phyloP scores from a whole-genome alignment of 805 yeast species.

The Metschnikowia kunwiensis region DNA sequence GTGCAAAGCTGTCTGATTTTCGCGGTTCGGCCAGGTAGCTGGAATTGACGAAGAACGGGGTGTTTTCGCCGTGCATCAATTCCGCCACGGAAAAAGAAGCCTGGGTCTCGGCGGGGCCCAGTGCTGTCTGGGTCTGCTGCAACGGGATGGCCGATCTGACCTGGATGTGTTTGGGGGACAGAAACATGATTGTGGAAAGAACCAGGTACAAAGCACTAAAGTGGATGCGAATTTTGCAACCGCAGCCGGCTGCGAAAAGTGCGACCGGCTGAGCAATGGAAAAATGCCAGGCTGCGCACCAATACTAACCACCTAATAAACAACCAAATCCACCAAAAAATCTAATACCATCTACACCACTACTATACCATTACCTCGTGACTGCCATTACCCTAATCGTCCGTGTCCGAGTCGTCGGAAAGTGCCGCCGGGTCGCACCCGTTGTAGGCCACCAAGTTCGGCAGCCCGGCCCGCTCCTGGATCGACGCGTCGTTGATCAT shows the following conservation, averaged over 20 bases:
- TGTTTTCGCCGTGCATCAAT: constrained; percentile 8
- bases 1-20: not conserved
- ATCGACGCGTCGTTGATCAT: constrained; percentile 8
- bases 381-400: too few relatives aligned
- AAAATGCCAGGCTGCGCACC: too few relatives aligned
- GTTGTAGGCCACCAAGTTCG: constrained; percentile 18
- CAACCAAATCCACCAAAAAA: too few relatives aligned
- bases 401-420: constrained; percentile 3
- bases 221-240: too few relatives aligned
- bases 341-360: too few relatives aligned
- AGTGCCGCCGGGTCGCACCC: constrained; percentile 16
- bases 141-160: constrained; percentile 6
- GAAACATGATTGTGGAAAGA: constrained; percentile 5
- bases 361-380: too few relatives aligned
- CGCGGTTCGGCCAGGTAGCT: constrained; percentile 3
- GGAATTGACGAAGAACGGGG: constrained; percentile 9
- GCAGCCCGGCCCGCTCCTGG: constrained; percentile 12
- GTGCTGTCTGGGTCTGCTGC: constrained; percentile 1
- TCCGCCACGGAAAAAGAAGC: constrained; percentile 9
- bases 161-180: constrained; percentile 9
- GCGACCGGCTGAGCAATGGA: too few relatives aligned
- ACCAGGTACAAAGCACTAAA: too few relatives aligned
- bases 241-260: too few relatives aligned
- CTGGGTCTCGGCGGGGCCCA: constrained; percentile 5
- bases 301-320: too few relatives aligned